These are phyloP conservation scores for Harringtonia aguacate DNA, from an alignment of 2,329 filamentous ascomycete species.

Conservation along the genomic window DNA sequence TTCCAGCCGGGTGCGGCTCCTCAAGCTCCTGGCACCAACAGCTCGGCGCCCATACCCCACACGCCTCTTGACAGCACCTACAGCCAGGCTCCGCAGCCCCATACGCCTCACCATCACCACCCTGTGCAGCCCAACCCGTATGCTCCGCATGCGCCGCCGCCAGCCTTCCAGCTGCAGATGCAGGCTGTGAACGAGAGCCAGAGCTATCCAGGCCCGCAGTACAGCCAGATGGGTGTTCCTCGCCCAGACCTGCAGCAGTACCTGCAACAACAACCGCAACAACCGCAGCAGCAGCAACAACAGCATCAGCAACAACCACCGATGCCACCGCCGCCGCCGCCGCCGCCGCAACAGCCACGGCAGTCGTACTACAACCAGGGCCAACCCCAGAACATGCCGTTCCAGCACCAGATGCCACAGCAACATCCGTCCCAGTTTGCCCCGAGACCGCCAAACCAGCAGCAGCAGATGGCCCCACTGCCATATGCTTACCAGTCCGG, in stretches of 20 bases:
- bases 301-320: conserved; percentile 1
- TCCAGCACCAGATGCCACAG: not conserved
- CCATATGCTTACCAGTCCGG: not conserved
- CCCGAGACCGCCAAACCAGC: not conserved
- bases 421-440: not conserved
- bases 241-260: conserved; percentile 1
- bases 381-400: not conserved
- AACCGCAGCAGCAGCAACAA: not conserved
- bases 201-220: not conserved
- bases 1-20: not conserved
- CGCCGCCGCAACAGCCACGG: not conserved
- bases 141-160: conserved; percentile 2
- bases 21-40: too few relatives aligned
- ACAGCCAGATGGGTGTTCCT: not conserved
- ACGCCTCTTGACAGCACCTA: conserved; percentile 45
- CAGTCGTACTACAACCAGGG: not conserved
- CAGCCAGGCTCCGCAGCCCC: conserved; percentile 37
- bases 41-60: conserved; percentile 17
- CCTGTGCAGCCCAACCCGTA: conserved; percentile 35
- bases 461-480: not conserved
- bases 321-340: not conserved
- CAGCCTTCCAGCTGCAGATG: conserved; percentile 5
- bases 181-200: not conserved
- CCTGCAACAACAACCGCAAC: not conserved
- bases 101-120: conserved; percentile 23